Conservation (phyloP, 1,284 basidiomycete species). For the Gomphus bonarii region DNA sequence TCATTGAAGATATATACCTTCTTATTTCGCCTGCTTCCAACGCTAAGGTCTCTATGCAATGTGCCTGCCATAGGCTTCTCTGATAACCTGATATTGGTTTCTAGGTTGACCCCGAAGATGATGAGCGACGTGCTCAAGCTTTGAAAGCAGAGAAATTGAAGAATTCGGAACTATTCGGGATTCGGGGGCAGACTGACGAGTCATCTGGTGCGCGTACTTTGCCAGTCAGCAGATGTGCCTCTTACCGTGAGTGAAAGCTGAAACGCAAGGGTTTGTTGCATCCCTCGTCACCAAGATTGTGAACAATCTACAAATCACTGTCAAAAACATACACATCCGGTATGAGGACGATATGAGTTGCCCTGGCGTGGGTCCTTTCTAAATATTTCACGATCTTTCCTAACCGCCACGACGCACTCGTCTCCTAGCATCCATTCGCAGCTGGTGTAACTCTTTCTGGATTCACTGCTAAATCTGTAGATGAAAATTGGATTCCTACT, state of each 20-base stretch:
- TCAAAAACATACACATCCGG: constrained; percentile 91
- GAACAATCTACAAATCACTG: constrained; percentile 94
- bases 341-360: constrained; percentile 96
- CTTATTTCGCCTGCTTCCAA: constrained; percentile 82
- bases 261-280: constrained; percentile 74
- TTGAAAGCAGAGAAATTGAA: constrained; percentile 85
- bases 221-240: background rate
- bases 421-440: constrained; percentile 81
- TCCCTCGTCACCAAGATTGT: constrained; percentile 88
- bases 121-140: constrained; percentile 73
- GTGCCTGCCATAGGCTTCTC: background rate
- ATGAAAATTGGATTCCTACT: constrained; percentile 86
- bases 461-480: constrained; percentile 91
- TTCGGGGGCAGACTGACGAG: constrained; percentile 50
- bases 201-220: constrained; percentile 30
- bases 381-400: background rate
- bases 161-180: constrained; percentile 81
- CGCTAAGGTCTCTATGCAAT: constrained; percentile 27
- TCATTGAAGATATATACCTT: constrained; percentile 92
- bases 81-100: constrained; percentile 12
- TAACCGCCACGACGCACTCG: background rate
- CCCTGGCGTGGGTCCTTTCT: constrained; percentile 57
- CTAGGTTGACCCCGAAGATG: constrained; percentile 72
- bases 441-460: constrained; percentile 87
- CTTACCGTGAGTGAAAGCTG: constrained; percentile 40